phyloP scores from a whole-genome alignment of 495 filamentous ascomycete species.

The Xanthoparmelia taractica region DNA sequence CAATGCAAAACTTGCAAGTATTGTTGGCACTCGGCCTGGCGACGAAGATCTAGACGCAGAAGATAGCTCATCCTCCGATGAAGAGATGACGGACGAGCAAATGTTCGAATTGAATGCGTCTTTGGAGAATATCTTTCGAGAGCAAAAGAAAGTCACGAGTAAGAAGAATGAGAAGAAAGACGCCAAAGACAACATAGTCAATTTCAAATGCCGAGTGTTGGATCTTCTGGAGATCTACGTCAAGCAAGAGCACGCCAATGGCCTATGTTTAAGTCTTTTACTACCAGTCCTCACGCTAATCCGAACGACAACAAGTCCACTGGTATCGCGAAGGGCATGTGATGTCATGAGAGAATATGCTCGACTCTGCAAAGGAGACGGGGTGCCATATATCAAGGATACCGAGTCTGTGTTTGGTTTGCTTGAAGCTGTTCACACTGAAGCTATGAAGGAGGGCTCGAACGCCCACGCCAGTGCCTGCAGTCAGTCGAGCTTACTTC shows the following conservation, averaged over 20 bases:
- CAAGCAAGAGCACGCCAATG: slow-evolving; percentile 63
- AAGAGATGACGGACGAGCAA: slow-evolving; percentile 87
- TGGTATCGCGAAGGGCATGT: slow-evolving; percentile 64
- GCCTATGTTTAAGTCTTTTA: slow-evolving; percentile 58
- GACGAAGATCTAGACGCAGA: slow-evolving; percentile 47
- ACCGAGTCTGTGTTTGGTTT: slow-evolving; percentile 45
- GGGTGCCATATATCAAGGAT: slow-evolving; percentile 36
- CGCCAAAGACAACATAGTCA: slow-evolving; percentile 79
- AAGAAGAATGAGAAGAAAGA: slow-evolving; percentile 77
- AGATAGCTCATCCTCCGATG: slow-evolving; percentile 42
- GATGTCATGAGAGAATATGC: slow-evolving; percentile 60
- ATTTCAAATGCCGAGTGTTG: slow-evolving; percentile 90
- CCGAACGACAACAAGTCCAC: slow-evolving; percentile 57
- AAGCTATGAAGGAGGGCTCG: slow-evolving; percentile 58
- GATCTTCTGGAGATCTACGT: slow-evolving; percentile 82
- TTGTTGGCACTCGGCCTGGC: slow-evolving; percentile 56
- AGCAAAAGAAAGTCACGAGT: slow-evolving; percentile 50
- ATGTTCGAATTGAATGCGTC: slow-evolving; percentile 86
- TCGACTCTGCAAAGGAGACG: slow-evolving; percentile 55
- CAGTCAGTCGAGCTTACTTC: slow-evolving; percentile 55
- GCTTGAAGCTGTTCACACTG: slow-evolving; percentile 60
- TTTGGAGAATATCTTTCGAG: slow-evolving; percentile 74
- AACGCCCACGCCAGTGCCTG: slow-evolving; percentile 48
- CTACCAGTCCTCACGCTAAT: slow-evolving; percentile 55
- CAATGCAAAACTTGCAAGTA: slow-evolving; percentile 69